Evolutionary conservation across 345 rosid species (phyloP).

Genomic region (Euphorbia peplus): DNA sequence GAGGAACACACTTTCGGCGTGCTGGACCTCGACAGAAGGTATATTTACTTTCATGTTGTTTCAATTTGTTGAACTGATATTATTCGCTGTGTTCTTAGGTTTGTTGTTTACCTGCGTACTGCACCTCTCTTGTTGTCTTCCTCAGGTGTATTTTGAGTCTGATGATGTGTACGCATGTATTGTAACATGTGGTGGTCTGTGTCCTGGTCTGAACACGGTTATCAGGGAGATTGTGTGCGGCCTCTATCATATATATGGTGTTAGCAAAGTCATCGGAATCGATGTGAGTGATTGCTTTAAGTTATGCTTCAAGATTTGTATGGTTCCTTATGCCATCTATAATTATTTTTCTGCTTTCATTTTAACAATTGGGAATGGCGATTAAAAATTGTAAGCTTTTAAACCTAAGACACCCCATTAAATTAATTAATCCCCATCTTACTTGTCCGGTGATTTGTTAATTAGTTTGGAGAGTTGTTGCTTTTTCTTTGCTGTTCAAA

Average conservation of each 20-base stretch:
- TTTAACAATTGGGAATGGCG: not conserved
- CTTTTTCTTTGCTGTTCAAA: not conserved
- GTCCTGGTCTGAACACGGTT: slow-evolving; percentile 47
- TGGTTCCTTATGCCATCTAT: not conserved
- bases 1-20: slow-evolving; percentile 44
- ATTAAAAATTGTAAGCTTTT: too few relatives aligned
- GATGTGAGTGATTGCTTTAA: slow-evolving; percentile 32
- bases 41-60: not conserved
- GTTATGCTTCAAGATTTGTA: slow-evolving; percentile 8
- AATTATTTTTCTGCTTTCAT: not conserved
- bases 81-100: not conserved
- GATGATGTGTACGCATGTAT: slow-evolving; percentile 43
- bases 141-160: slow-evolving; percentile 38
- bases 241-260: slow-evolving; percentile 42
- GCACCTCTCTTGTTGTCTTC: not conserved
- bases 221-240: slow-evolving; percentile 48
- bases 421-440: not conserved
- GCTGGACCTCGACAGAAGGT: slow-evolving; percentile 49
- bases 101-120: not conserved
- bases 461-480: not conserved
- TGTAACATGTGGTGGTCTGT: slow-evolving; percentile 46
- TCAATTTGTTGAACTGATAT: not conserved
- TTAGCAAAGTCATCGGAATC: slow-evolving; percentile 36
- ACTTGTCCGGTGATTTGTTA: not conserved
- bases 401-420: too few relatives aligned